phyloP scores from a whole-genome alignment of 495 filamentous ascomycete species.

The Xylaria flabelliformis region DNA sequence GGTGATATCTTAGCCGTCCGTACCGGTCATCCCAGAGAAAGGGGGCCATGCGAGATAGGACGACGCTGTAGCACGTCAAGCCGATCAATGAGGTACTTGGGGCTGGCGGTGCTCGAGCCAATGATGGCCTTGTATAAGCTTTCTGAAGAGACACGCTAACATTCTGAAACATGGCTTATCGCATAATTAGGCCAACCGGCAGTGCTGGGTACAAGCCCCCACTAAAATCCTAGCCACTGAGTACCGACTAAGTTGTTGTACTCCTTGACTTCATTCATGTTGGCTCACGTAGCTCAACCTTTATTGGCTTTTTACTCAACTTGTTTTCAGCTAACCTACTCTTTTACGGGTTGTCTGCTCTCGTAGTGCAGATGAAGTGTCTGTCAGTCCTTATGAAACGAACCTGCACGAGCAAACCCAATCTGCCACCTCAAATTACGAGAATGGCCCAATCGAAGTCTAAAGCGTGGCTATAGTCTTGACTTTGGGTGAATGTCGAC shows the following conservation, averaged over 20 bases:
- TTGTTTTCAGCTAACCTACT: background rate
- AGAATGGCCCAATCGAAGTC: background rate
- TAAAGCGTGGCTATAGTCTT: background rate
- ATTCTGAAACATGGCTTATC: conserved; percentile 26
- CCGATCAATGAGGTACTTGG: background rate
- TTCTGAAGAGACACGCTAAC: conserved; percentile 18
- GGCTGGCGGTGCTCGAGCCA: conserved; percentile 3
- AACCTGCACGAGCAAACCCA: background rate
- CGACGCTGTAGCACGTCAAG: background rate
- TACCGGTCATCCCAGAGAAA: background rate
- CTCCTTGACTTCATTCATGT: no score
- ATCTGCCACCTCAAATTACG: background rate
- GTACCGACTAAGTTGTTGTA: no score
- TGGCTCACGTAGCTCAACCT: no score
- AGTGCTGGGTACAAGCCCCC: background rate
- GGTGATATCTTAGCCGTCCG: background rate
- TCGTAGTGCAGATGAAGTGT: background rate
- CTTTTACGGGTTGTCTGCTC: background rate
- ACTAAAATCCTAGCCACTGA: background rate
- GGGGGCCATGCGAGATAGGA: conserved; percentile 4
- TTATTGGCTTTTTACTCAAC: no score
- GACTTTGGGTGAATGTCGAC: background rate
- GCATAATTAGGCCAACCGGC: conserved; percentile 5
- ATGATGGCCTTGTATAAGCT: background rate
- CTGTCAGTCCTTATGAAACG: conserved; percentile 10